phyloP scores from a whole-genome alignment of 139 green algal species.

The Tetradesmus obliquus region DNA sequence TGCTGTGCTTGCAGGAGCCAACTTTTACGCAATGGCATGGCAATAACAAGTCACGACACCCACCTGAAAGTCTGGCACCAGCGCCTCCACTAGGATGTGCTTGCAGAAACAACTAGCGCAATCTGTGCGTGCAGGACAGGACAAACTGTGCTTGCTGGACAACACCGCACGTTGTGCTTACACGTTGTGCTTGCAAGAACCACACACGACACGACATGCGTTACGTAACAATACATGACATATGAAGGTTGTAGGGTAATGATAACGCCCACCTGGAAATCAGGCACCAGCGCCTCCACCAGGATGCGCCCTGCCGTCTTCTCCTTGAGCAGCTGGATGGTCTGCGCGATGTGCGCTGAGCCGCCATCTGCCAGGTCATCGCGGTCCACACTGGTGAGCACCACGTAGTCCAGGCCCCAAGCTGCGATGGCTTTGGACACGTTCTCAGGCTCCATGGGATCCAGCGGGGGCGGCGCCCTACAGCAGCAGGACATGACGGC shows the following conservation, averaged over 20 bases:
- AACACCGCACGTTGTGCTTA: too few species aligned
- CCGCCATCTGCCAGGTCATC: slow-evolving; percentile 97
- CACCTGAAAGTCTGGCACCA: slow-evolving; percentile 94
- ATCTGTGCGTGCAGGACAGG: background rate
- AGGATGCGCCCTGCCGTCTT: slow-evolving; percentile 75
- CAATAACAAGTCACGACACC: too few species aligned
- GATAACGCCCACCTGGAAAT: slow-evolving; percentile 84
- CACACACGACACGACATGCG: too few species aligned
- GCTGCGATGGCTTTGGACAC: slow-evolving; percentile 87
- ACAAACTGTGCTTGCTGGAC: background rate
- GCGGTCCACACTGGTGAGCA: slow-evolving; percentile 98
- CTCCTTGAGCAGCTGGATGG: slow-evolving; percentile 69
- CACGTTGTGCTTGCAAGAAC: too few species aligned
- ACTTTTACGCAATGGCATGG: too few species aligned
- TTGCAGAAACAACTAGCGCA: background rate
- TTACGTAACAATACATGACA: too few species aligned
- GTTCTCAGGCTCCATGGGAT: slow-evolving; percentile 94
- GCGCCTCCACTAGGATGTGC: slow-evolving; percentile 90
- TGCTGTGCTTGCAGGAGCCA: too few species aligned
- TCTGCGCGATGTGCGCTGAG: slow-evolving; percentile 88
- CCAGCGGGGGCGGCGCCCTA: slow-evolving; percentile 88
- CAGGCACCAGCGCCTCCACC: slow-evolving; percentile 95
- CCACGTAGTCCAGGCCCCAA: slow-evolving; percentile 99
- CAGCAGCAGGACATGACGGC: slow-evolving; percentile 58
- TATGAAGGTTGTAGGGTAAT: too few species aligned